A percentile compares a stretch with the other conserved stretches of the same genome.
These are phyloP conservation scores for Mycosphaerelloides madeirae DNA, from an alignment of 2,329 filamentous ascomycete species.

Conservation along the genomic window DNA sequence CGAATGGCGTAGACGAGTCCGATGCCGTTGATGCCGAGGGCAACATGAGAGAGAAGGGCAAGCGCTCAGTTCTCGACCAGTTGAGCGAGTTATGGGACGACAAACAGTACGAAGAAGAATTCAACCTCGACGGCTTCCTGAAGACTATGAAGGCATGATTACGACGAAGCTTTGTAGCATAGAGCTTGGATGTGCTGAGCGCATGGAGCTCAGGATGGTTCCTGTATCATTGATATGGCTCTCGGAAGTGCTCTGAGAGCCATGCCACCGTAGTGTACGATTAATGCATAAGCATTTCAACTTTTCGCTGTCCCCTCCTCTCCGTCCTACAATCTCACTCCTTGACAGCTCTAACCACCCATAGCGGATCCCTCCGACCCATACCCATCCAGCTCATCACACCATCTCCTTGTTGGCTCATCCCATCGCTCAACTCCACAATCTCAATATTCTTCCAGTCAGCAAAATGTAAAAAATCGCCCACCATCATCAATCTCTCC, in stretches of 20 bases:
- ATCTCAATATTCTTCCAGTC: slow-evolving; percentile 52
- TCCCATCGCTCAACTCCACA: slow-evolving; percentile 45
- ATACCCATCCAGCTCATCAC: slow-evolving; percentile 33
- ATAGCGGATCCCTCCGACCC: slow-evolving; percentile 39
- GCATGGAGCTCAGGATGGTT: neutral
- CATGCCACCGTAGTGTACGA: neutral
- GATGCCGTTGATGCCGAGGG: slow-evolving; percentile 77
- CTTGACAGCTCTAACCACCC: slow-evolving; percentile 40
- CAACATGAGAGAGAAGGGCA: slow-evolving; percentile 87
- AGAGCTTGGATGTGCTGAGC: neutral
- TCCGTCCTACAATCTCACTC: neutral
- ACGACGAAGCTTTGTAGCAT: neutral
- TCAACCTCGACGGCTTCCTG: slow-evolving; percentile 91
- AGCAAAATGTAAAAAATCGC: slow-evolving; percentile 49
- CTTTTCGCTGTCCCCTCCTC: neutral
- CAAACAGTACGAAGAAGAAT: slow-evolving; percentile 95
- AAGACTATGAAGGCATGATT: slow-evolving; percentile 71
- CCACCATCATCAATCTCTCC: slow-evolving; percentile 47
- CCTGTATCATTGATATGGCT: neutral
- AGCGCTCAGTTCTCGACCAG: slow-evolving; percentile 94
- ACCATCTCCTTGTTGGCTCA: slow-evolving; percentile 22
- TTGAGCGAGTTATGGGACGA: slow-evolving; percentile 96
- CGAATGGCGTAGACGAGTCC: slow-evolving; percentile 64
- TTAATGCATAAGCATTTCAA: neutral
- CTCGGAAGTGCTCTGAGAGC: slow-evolving; percentile 1